phyloP scores from a whole-genome alignment of 2,329 filamentous ascomycete species.

The Aspergillus sp. region DNA sequence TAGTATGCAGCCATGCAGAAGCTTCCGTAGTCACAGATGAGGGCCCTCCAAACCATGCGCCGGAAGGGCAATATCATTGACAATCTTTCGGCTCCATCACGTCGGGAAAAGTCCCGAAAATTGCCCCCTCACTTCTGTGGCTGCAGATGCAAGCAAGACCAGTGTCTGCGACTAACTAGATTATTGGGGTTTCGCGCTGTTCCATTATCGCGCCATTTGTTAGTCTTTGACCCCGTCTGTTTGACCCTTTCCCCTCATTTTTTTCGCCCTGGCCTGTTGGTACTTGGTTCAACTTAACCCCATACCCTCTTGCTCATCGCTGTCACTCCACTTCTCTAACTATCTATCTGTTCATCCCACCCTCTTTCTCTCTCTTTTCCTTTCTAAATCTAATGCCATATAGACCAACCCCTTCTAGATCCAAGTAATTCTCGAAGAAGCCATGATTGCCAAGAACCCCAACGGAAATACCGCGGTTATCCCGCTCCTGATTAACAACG shows the following conservation, averaged over 20 bases:
- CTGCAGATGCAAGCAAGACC: conserved; percentile 5
- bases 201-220: conserved; percentile 2
- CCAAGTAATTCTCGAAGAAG: neutral
- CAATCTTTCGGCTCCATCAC: conserved; percentile 15
- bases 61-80: conserved; percentile 2
- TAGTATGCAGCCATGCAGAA: neutral
- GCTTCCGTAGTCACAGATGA: neutral
- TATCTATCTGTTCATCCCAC: neutral
- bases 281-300: neutral
- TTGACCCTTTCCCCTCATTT: neutral
- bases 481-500: conserved; percentile 48
- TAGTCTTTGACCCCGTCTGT: neutral
- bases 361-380: neutral
- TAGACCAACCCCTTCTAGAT: neutral
- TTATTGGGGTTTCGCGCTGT: conserved; percentile 8
- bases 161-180: conserved; percentile 1
- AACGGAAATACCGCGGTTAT: conserved; percentile 25
- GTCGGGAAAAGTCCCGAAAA: conserved; percentile 12
- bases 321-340: neutral
- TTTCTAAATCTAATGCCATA: neutral
- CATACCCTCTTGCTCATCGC: neutral
- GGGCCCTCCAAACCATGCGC: neutral
- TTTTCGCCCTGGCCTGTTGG: neutral
- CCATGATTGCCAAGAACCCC: conserved; percentile 13
- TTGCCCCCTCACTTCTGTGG: conserved; percentile 18